phyloP scores from a whole-genome alignment of 2,329 filamentous ascomycete species.

The Knoxdaviesia capensis region DNA sequence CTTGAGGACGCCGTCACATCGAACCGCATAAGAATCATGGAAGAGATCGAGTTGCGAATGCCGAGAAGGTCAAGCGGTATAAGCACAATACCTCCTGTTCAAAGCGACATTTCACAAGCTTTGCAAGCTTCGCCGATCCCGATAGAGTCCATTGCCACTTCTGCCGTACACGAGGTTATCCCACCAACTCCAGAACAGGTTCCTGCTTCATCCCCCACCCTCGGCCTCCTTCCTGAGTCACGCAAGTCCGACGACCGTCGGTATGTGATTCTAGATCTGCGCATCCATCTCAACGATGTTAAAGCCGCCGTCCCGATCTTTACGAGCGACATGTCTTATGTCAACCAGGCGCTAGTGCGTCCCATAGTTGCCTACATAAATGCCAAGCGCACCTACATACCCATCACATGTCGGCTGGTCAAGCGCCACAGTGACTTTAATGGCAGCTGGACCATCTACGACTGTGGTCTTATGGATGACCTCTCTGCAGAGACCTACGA shows the following conservation, averaged over 20 bases:
- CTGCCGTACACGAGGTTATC: constrained; percentile 4
- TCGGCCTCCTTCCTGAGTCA: background rate
- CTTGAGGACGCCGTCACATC: constrained; percentile 81
- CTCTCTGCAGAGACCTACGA: constrained; percentile 84
- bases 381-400: constrained; percentile 83
- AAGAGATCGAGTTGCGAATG: background rate
- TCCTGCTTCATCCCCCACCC: background rate
- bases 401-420: constrained; percentile 82
- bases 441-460: constrained; percentile 85
- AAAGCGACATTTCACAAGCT: too few relatives aligned
- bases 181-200: background rate
- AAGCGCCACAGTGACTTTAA: constrained; percentile 82
- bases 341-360: constrained; percentile 85
- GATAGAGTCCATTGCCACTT: background rate
- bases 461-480: constrained; percentile 87
- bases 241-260: constrained; percentile 39
- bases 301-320: constrained; percentile 86
- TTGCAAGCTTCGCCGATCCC: constrained; percentile 1
- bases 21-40: constrained; percentile 44
- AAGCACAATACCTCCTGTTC: background rate
- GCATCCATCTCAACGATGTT: constrained; percentile 89
- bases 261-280: constrained; percentile 81
- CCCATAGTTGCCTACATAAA: constrained; percentile 99
- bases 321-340: constrained; percentile 77
- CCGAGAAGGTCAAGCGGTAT: constrained; percentile 3